phyloP scores from a whole-genome alignment of 495 filamentous ascomycete genomes.

The Penicillium atrosanguineum region DNA sequence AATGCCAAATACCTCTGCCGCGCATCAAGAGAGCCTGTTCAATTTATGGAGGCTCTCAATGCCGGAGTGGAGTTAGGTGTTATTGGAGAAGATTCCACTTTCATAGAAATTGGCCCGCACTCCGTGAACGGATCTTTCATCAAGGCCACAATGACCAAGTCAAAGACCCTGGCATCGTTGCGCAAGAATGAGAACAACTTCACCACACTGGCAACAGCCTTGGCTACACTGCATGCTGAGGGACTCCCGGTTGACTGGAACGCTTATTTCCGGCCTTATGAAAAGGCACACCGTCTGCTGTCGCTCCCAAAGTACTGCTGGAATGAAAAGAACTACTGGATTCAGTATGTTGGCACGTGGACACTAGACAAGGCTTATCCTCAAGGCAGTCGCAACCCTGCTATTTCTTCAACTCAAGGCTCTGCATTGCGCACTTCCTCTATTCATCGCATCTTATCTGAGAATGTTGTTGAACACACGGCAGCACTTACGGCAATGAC shows the following conservation, averaged over 20 bases:
- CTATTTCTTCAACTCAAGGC: background rate
- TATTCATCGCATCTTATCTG: slow-evolving; percentile 27
- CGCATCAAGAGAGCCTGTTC: slow-evolving; percentile 28
- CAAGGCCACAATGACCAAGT: slow-evolving; percentile 16
- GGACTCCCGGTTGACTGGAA: slow-evolving; percentile 64
- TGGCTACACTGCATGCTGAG: slow-evolving; percentile 41
- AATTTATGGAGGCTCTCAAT: slow-evolving; percentile 29
- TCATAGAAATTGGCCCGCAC: slow-evolving; percentile 44
- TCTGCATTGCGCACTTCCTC: slow-evolving; percentile 5
- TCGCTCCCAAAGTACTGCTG: slow-evolving; percentile 63
- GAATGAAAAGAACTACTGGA: slow-evolving; percentile 42
- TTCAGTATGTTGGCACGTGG: slow-evolving; percentile 28
- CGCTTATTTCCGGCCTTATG: slow-evolving; percentile 63
- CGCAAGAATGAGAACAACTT: too few relatives aligned
- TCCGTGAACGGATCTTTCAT: slow-evolving; percentile 32
- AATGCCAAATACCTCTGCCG: slow-evolving; percentile 29
- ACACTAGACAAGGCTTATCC: slow-evolving; percentile 7
- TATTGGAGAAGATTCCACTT: slow-evolving; percentile 24
- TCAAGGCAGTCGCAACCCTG: background rate
- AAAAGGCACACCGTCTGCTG: slow-evolving; percentile 48
- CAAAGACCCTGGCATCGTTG: slow-evolving; percentile 44
- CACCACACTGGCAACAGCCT: too few relatives aligned
- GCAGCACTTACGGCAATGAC: slow-evolving; percentile 26
- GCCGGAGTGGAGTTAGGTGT: slow-evolving; percentile 12
- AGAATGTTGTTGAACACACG: slow-evolving; percentile 11